phyloP scores from a whole-genome alignment of 2,329 filamentous ascomycete genomes.

The Cucurbitaria berberidis region DNA sequence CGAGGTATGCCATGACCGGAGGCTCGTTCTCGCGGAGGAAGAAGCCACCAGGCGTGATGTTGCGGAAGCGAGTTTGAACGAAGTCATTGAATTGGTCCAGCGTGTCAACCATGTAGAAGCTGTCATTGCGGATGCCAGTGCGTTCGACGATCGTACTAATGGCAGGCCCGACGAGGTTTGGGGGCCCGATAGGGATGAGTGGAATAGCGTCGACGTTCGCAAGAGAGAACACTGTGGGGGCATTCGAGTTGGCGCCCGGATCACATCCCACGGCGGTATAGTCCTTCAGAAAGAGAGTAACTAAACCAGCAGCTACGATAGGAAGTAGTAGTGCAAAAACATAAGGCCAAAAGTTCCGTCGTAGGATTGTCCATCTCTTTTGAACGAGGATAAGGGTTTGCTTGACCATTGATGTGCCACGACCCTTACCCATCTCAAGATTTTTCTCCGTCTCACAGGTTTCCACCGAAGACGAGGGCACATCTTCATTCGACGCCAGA shows the following conservation, averaged over 20 bases:
- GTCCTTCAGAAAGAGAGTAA: conserved; percentile 73
- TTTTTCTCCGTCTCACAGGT: conserved; percentile 39
- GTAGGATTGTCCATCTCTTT: conserved; percentile 79
- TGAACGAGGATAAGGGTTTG: conserved; percentile 77
- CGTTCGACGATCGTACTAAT: conserved; percentile 37
- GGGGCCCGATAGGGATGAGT: conserved; percentile 52
- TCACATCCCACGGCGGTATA: conserved; percentile 59
- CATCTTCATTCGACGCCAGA: conserved; percentile 25
- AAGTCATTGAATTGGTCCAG: conserved; percentile 72
- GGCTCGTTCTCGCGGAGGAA: conserved; percentile 70
- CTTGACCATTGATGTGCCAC: conserved; percentile 69
- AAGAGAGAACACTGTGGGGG: conserved; percentile 40
- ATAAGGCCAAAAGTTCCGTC: conserved; percentile 79
- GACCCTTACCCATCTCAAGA: conserved; percentile 67
- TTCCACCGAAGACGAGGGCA: conserved; percentile 35
- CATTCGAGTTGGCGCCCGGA: conserved; percentile 46
- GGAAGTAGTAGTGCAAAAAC: conserved; percentile 77
- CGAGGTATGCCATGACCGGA: conserved; percentile 75
- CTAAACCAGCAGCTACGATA: conserved; percentile 77
- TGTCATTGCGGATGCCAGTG: conserved; percentile 28
- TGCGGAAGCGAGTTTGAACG: conserved; percentile 67
- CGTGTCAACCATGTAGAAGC: conserved; percentile 64
- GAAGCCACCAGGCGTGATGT: conserved; percentile 78
- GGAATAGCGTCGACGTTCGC: conserved; percentile 28
- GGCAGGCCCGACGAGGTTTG: conserved; percentile 34